phyloP scores from a whole-genome alignment of 2,329 filamentous ascomycete genomes.

The Periconia digitata region DNA sequence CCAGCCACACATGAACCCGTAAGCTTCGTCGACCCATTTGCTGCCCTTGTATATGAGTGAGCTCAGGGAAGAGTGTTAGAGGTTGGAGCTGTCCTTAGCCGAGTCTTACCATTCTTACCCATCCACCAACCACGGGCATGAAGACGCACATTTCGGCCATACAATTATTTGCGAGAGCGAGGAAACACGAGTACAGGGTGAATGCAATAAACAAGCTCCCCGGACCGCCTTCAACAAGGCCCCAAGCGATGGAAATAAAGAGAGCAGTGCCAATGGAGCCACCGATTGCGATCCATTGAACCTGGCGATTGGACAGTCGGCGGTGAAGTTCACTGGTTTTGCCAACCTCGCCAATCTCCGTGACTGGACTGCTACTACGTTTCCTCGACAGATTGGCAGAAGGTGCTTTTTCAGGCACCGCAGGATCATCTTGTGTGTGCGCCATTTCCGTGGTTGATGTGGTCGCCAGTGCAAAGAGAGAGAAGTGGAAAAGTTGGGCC shows the following conservation, averaged over 20 bases:
- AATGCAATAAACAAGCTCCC: slow-evolving; percentile 59
- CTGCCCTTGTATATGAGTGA: slow-evolving; percentile 43
- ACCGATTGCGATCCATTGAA: slow-evolving; percentile 33
- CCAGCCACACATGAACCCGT: slow-evolving; percentile 57
- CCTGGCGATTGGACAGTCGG: slow-evolving; percentile 20
- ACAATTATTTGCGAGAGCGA: slow-evolving; percentile 62
- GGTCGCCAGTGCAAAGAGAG: neutral
- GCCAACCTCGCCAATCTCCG: neutral
- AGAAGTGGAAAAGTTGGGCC: neutral
- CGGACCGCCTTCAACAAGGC: slow-evolving; percentile 49
- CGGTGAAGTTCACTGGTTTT: slow-evolving; percentile 9
- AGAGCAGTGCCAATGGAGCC: slow-evolving; percentile 41
- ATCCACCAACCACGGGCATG: slow-evolving; percentile 61
- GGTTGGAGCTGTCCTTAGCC: too few species aligned
- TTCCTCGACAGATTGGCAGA: too few species aligned
- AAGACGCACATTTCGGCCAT: slow-evolving; percentile 64
- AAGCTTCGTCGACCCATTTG: slow-evolving; percentile 63
- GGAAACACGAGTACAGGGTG: slow-evolving; percentile 53
- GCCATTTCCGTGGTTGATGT: too few species aligned
- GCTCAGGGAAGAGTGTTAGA: too few species aligned
- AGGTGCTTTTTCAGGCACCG: too few species aligned
- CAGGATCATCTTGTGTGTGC: too few species aligned
- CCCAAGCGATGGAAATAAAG: slow-evolving; percentile 61
- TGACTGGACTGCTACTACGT: too few species aligned
- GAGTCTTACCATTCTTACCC: slow-evolving; percentile 55